Conservation (phyloP, 331 rosid genomes). For the Prunus yedoensis region DNA sequence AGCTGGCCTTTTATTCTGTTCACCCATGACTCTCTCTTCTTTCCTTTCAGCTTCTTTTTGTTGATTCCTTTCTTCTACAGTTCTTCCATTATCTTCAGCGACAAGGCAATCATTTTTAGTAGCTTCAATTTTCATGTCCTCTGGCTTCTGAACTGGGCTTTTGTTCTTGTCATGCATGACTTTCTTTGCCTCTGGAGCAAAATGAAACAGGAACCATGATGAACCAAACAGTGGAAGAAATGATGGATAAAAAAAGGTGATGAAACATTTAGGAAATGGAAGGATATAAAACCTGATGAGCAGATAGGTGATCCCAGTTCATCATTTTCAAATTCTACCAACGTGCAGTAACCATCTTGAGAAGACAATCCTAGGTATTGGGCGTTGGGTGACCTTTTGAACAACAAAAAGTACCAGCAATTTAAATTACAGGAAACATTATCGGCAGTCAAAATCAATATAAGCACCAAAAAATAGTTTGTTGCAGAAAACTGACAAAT, state of each 20-base stretch:
- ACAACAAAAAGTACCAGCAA: constrained; percentile 22
- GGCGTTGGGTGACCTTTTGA: constrained; percentile 77
- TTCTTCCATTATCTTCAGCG: constrained; percentile 18
- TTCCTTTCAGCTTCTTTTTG: constrained; percentile 15
- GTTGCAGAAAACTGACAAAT: constrained; percentile 6
- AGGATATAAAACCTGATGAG: constrained; percentile 44
- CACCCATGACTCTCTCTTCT: constrained; percentile 27
- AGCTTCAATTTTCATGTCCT: constrained; percentile 24
- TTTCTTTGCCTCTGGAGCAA: constrained; percentile 41
- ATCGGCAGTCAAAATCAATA: constrained; percentile 8
- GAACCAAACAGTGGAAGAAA: constrained; percentile 13
- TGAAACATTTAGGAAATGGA: background rate
- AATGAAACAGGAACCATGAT: background rate
- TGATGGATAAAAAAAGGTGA: constrained; percentile 6
- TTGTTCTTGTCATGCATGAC: constrained; percentile 23
- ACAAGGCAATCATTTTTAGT: constrained; percentile 1
- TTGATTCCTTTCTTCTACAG: constrained; percentile 13
- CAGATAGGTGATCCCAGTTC: constrained; percentile 71
- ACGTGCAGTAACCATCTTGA: constrained; percentile 91
- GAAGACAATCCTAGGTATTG: constrained; percentile 80
- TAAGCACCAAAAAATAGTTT: constrained; percentile 2
- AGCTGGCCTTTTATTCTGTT: constrained; percentile 24
- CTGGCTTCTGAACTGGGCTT: constrained; percentile 31
- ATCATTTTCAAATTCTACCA: constrained; percentile 73
- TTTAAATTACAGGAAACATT: constrained; percentile 19